Conservation (phyloP, 345 rosid genomes). For the Sapria himalayana region DNA sequence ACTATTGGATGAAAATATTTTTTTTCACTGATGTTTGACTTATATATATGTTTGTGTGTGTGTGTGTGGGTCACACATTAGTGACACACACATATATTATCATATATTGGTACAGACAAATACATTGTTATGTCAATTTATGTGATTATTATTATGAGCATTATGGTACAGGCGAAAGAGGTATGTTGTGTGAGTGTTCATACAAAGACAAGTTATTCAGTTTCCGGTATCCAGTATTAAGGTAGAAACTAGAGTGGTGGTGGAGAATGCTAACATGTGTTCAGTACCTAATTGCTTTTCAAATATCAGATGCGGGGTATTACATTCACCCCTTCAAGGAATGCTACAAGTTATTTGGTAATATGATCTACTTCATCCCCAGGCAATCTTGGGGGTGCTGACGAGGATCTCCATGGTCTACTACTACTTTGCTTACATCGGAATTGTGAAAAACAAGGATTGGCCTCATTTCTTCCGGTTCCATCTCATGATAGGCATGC, state of each 20-base stretch:
- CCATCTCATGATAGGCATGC: slow-evolving; percentile 83
- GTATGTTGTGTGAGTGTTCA: too few species aligned
- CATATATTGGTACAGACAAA: too few species aligned
- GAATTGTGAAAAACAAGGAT: slow-evolving; percentile 45
- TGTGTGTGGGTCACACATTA: too few species aligned
- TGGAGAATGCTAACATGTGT: slow-evolving; percentile 55
- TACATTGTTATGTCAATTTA: too few species aligned
- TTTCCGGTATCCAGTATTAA: slow-evolving; percentile 21
- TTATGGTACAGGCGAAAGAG: too few species aligned
- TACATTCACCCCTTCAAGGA: slow-evolving; percentile 50
- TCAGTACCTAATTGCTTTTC: slow-evolving; percentile 59
- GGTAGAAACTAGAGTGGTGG: slow-evolving; percentile 66
- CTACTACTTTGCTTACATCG: slow-evolving; percentile 28
- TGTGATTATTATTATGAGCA: too few species aligned
- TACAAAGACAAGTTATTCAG: slow-evolving; percentile 20
- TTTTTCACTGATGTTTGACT: too few species aligned
- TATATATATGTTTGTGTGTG: too few species aligned
- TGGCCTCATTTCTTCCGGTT: slow-evolving; percentile 69
- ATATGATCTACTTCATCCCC: slow-evolving; percentile 40
- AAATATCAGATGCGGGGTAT: slow-evolving; percentile 48
- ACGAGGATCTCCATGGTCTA: slow-evolving; percentile 51
- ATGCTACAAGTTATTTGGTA: slow-evolving; percentile 21
- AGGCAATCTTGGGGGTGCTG: slow-evolving; percentile 58
- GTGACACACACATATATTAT: too few species aligned
- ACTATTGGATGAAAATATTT: too few species aligned